Base-by-base conservation (phyloP, 768 basidiomycete species). In the Hygrocybe coccinea region DNA sequence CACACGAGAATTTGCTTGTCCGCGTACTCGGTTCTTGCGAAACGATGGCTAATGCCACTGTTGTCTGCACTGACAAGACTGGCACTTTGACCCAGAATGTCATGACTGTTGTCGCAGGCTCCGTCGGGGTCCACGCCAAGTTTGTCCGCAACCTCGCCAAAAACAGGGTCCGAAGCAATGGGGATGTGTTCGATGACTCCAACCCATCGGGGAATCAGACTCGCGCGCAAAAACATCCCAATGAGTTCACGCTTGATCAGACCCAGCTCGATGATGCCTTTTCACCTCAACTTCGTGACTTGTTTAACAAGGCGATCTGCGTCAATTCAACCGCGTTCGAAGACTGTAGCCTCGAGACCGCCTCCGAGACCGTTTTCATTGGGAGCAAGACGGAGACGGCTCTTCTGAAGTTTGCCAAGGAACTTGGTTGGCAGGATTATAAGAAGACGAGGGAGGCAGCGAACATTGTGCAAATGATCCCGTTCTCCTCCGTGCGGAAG, bases 41-140 rank as follows among this genome's bases (percentile, higher is more conserved):
- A 74, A 97, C 92, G 0, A 98, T 98, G 95, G 95, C 91, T 21
- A 97, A 97, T 63, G 91, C 95, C 4, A 95, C 89, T 17, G 94
- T 97, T 55, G 82, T 97, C 3, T 94, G 92, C 72, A 94, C 93
- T 11, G 93, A 95, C 78, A 94, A 95, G 75, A 95, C 94, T 1
- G 95, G 98, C 25, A 98, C 95, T 0, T 87, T 91, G 67, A 97
- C 98, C 73, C n/a, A n/a, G n/a, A n/a, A 8, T 8, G 29, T 3
- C 75, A 74, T 61, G 98, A 98, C 87, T 8, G 90, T 98, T 59
- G 95, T 98, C 49, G 95, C 95, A 17, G 95, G 95, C 37, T 93
- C 93, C 10, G 76, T 98, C 48, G 97, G 97, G 21, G 83, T 98
- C 50, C 86, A 95, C 63, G 91, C 86, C 65, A 98, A 98, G 72